phyloP scores from a whole-genome alignment of 331 rosid genomes.

The Quercus lobata region DNA sequence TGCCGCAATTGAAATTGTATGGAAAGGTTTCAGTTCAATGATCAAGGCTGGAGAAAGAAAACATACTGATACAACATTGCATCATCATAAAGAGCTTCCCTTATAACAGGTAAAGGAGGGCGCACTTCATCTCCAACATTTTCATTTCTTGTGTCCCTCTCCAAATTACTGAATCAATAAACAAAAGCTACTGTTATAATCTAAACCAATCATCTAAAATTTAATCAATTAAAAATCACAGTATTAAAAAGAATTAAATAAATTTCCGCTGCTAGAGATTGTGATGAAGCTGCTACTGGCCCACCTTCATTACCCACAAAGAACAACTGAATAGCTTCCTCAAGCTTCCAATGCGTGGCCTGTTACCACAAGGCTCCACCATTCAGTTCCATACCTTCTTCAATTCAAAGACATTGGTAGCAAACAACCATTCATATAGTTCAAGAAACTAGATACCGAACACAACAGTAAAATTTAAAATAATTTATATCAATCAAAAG shows the following conservation, averaged over 20 bases:
- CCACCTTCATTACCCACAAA: conserved; percentile 71
- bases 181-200: background rate
- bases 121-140: conserved; percentile 70
- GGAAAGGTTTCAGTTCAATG: conserved; percentile 3
- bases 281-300: conserved; percentile 24
- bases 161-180: conserved; percentile 39
- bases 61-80: conserved; percentile 63
- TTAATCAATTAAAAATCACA: background rate
- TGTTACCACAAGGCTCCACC: conserved; percentile 22
- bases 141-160: conserved; percentile 29
- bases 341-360: conserved; percentile 97
- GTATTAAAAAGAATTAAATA: background rate
- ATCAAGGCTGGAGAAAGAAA: conserved; percentile 11
- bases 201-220: conserved; percentile 11
- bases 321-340: conserved; percentile 92
- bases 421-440: background rate
- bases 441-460: background rate
- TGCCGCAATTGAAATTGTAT: background rate
- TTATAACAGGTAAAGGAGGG: conserved; percentile 87
- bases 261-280: conserved; percentile 33
- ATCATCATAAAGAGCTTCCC: conserved; percentile 94
- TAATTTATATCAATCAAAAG: background rate
- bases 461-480: background rate
- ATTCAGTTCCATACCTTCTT: conserved; percentile 3
- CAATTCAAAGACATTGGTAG: background rate